Base-by-base conservation (phyloP, 2,329 filamentous ascomycete species). In the Cylindrodendrum hubeiense region DNA sequence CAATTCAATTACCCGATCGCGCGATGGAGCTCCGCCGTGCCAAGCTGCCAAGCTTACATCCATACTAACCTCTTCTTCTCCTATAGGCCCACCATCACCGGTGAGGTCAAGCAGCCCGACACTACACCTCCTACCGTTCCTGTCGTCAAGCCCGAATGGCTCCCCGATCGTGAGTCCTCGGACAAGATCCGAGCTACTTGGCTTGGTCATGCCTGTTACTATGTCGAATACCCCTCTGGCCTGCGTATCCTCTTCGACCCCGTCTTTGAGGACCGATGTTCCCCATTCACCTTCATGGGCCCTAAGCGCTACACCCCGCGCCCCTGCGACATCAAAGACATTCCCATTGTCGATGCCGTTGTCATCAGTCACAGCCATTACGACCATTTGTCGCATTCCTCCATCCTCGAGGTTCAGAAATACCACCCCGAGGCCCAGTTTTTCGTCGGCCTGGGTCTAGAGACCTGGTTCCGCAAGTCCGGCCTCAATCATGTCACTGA, bases 151-250 rank as follows among this genome's bases (percentile, higher is more conserved):
- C 93, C 94, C 0, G 75, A 83, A 5, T 95, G 95, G 78, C 84
- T 93, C 10, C 79, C 88, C 1, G 82, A 82, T 15, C 88, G 93
- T 59, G 79, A 85, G 5, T 87, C 86, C 13, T 81, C 80, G 13
- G 73, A 79, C 19, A 84, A 87, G 43, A 86, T 98, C 24, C 90
- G 94, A 58, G 93, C 95, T 34, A 98, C 95, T 43, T 98, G 95
- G 95, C 89, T 98, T 3, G 95, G 95, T 37, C 95, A 98, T 79
- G 95, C 95, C 4, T 97, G 94, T 82, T 97, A 94, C 82, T 95
- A 93, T 75, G 89, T 97, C 71, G 95, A 98, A 79, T 98, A 95
- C 74, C 94, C 94, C 2, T 87, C 88, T 15, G 95, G 95, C 1
- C 84, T 98, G 57, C 90, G 95, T 59, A 93, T 97, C 4, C 87